These are phyloP conservation scores for Alternaria ethzedia DNA, from an alignment of 2,329 filamentous ascomycete genomes.

Conservation along the genomic window DNA sequence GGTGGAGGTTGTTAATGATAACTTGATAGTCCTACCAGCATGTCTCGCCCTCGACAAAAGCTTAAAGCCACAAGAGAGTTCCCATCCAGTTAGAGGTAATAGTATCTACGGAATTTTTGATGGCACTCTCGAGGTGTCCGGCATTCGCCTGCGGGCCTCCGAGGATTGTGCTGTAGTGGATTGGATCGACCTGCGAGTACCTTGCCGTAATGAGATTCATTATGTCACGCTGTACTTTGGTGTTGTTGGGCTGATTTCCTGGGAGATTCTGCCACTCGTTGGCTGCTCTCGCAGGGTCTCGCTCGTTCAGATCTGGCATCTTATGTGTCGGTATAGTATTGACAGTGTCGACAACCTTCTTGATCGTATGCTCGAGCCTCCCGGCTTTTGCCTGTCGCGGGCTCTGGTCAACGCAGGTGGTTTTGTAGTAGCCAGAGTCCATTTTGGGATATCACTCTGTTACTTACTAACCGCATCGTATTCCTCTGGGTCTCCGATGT, in stretches of 20 bases:
- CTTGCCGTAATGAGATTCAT: too few relatives aligned
- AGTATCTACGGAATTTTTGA: neutral
- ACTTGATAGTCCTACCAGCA: neutral
- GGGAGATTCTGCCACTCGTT: too few relatives aligned
- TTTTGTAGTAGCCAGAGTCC: neutral
- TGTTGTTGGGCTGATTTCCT: too few relatives aligned
- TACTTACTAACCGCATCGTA: neutral
- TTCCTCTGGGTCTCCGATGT: neutral
- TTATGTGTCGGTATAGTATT: too few relatives aligned
- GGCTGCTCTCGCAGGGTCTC: too few relatives aligned
- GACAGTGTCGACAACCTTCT: too few relatives aligned
- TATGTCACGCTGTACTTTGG: fast-evolving
- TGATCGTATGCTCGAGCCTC: too few relatives aligned
- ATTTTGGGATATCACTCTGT: neutral
- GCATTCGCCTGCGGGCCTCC: neutral
- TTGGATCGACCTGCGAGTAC: too few relatives aligned
- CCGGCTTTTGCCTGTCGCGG: too few relatives aligned
- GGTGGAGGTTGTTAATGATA: neutral
- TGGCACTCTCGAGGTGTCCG: neutral
- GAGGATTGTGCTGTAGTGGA: too few relatives aligned
- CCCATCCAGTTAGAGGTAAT: neutral
- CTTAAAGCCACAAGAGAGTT: neutral
- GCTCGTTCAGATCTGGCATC: too few relatives aligned
- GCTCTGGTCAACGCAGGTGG: neutral
- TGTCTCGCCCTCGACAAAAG: neutral